These are phyloP conservation scores for Russula abietina DNA, from an alignment of 768 basidiomycete genomes.

Conservation along the genomic window DNA sequence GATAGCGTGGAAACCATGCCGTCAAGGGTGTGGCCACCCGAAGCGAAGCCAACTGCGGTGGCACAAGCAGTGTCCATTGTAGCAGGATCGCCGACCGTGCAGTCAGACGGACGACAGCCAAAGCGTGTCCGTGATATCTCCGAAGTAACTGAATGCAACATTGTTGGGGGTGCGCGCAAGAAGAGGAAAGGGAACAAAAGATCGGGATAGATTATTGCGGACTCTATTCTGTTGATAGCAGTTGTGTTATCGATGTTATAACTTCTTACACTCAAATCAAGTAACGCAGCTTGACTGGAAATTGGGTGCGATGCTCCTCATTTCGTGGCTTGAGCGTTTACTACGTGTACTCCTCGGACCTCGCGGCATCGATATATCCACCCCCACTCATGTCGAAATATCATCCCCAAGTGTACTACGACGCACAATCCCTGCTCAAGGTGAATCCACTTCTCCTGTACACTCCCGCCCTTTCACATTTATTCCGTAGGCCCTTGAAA, in stretches of 20 bases:
- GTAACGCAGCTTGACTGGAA: neutral
- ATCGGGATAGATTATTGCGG: neutral
- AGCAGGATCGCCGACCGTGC: neutral
- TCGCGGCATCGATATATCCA: neutral
- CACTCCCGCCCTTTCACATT: neutral
- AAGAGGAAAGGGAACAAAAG: slow-evolving; percentile 21
- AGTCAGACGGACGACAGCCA: slow-evolving; percentile 7
- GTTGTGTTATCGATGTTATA: neutral
- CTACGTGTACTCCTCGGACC: neutral
- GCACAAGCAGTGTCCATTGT: neutral
- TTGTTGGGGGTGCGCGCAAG: slow-evolving; percentile 5
- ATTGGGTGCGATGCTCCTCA: no score
- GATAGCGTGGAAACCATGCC: neutral
- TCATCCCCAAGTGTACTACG: slow-evolving; percentile 16
- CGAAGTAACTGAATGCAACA: neutral
- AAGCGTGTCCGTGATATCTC: neutral
- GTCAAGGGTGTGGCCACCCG: neutral
- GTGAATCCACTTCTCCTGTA: neutral
- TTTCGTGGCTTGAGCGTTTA: neutral
- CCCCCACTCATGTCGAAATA: slow-evolving; percentile 1
- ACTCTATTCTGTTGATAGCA: neutral
- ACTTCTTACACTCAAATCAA: neutral
- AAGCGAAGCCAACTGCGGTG: neutral
- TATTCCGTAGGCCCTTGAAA: neutral
- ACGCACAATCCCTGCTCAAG: slow-evolving; percentile 10